Evolutionary conservation across 1,139 yeast species (phyloP).

Genomic region (Blastobotrys serpentis): DNA sequence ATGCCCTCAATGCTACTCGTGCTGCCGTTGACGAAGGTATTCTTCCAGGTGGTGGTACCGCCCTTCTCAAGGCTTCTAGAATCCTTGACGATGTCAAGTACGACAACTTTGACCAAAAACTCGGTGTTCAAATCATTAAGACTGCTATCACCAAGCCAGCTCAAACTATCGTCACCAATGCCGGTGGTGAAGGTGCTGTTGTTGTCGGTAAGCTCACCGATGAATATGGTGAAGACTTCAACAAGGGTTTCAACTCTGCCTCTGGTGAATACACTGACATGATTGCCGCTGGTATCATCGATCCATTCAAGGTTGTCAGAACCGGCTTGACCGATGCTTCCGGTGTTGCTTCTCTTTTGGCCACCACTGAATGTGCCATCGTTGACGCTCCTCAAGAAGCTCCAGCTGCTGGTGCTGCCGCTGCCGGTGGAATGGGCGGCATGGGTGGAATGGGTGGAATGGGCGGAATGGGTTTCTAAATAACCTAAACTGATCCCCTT

Average conservation of each 20-base stretch:
- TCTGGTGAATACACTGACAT: conserved; percentile 94
- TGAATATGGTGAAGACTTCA: conserved; percentile 81
- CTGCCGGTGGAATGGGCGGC: conserved; percentile 56
- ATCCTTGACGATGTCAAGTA: conserved; percentile 76
- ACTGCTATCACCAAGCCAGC: conserved; percentile 98
- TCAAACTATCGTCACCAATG: conserved; percentile 93
- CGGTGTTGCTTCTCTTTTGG: conserved; percentile 96
- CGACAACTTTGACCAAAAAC: conserved; percentile 93
- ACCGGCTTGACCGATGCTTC: conserved; percentile 96
- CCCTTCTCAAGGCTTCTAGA: conserved; percentile 90
- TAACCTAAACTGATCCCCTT: neutral
- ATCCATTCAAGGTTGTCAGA: conserved; percentile 98
- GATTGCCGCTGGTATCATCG: conserved; percentile 97
- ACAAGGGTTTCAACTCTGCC: conserved; percentile 90
- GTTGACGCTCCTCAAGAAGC: conserved; percentile 96
- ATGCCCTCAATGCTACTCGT: conserved; percentile 98
- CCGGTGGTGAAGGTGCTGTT: conserved; percentile 98
- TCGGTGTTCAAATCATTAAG: conserved; percentile 94
- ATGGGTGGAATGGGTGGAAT: conserved; percentile 32
- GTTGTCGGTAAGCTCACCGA: conserved; percentile 89
- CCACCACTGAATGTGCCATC: conserved; percentile 98
- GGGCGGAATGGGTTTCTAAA: conserved; percentile 17
- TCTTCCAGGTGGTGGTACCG: conserved; percentile 99
- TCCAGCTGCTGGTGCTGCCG: conserved; percentile 58
- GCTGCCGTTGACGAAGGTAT: conserved; percentile 99